These are phyloP conservation scores for Fusarium equiseti DNA, from an alignment of 2,329 filamentous ascomycete genomes.

Conservation along the genomic window DNA sequence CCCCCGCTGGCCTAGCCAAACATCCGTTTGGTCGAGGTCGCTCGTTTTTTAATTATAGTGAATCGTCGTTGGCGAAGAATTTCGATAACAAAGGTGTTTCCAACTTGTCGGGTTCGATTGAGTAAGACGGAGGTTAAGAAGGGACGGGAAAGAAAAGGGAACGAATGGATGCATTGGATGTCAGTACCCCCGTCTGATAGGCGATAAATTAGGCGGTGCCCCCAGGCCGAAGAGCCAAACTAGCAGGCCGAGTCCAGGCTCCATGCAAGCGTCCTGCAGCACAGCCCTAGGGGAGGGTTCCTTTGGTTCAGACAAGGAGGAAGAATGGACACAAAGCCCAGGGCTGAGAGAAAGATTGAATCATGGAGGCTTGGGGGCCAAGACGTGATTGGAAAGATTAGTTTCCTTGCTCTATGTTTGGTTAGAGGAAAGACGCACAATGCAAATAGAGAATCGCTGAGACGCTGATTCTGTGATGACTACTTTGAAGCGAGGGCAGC, in stretches of 20 bases:
- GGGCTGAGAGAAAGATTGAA: conserved; percentile 27
- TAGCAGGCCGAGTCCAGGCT: conserved; percentile 35
- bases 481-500: conserved; percentile 10
- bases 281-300: conserved; percentile 42
- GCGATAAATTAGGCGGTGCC: conserved; percentile 29
- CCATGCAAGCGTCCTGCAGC: conserved; percentile 32
- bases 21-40: neutral
- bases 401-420: neutral
- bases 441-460: conserved; percentile 5
- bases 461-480: conserved; percentile 22
- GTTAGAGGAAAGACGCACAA: conserved; percentile 1
- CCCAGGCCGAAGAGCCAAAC: conserved; percentile 23
- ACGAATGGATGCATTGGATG: conserved; percentile 34
- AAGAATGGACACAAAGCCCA: conserved; percentile 17
- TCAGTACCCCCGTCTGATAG: conserved; percentile 45
- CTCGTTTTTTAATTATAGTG: neutral
- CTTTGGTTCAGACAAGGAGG: conserved; percentile 11
- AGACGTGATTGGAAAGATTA: conserved; percentile 31
- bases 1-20: conserved; percentile 14
- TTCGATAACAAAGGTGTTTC: neutral
- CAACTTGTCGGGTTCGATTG: neutral
- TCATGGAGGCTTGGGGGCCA: conserved; percentile 19
- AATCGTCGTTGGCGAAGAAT: neutral
- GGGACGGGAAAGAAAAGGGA: conserved; percentile 26
- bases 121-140: conserved; percentile 5